Evolutionary conservation across 179 eudicot species (phyloP), one percentile per base, ranked within the genome.

Genomic region (Dionaea muscipula): DNA sequence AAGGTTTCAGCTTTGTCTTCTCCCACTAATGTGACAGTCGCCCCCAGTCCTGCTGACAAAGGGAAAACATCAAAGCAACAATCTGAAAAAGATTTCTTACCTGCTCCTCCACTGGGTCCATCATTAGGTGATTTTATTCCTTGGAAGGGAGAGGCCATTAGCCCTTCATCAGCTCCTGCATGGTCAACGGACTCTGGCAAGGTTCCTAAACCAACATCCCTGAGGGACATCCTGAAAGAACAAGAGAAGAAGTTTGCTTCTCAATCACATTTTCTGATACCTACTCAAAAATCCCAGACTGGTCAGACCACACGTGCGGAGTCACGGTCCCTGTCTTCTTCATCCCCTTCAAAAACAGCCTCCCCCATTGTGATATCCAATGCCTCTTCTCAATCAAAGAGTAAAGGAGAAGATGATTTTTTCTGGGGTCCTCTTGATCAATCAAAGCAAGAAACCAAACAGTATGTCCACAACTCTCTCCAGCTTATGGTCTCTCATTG

Each of bases 351-450:
- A 22, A 91, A 87, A 74, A 73, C 76, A 41, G 76, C 81, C 46
- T 64, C 87, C 26, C 80, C 93, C 20, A 44, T 67, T 57, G 82
- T 67, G 65, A 68, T 59, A 60, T 57, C 83, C 15, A 74, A 78
- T 39, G 66, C 53, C 49, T 58, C 81, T 27, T 44, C 79, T 60
- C 85, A 78, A 44, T 57, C 78, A 0, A 91, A 82, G 71, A 48
- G 66, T 57, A 84, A 71, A 67, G 91, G 71, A 22, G 96, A 87
- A 39, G 98, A 91, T 74, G 98, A 91, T 66, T 71, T 91, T 47
- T 91, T 91, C 64, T 91, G 98, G 98, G 98, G 98, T 56, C 95
- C 98, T 56, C 58, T 78, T 7, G 94, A 84, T 56, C 94, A 80
- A 44, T 74, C 90, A 37, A 91, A 88, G 70, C 84, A 69, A 68